Percentiles rank a stretch among this genome's conserved stretches.
phyloP scores from a whole-genome alignment of 2,329 filamentous ascomycete genomes.

The Chalaropsis ovoidea region DNA sequence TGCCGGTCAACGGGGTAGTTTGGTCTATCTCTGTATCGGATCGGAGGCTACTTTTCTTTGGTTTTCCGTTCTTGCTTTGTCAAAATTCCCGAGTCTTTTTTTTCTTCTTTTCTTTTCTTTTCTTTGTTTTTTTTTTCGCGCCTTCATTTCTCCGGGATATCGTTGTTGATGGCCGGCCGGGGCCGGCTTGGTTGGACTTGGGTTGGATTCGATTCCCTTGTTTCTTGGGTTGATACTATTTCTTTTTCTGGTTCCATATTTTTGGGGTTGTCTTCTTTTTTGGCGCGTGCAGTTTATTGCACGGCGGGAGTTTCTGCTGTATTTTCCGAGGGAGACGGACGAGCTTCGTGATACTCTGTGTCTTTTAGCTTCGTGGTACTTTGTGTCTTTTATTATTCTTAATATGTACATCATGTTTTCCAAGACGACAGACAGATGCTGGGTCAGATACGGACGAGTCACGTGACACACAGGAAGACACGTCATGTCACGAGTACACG shows the following conservation, averaged over 20 bases:
- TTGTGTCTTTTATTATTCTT: too few species aligned
- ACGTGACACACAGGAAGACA: neutral
- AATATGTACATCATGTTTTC: too few species aligned
- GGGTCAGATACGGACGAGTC: neutral
- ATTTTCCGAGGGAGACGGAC: neutral
- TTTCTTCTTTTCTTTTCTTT: neutral
- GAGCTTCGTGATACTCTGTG: too few species aligned
- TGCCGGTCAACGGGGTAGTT: neutral
- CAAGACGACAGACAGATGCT: too few species aligned
- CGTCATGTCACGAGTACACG: neutral
- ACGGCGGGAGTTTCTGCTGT: neutral
- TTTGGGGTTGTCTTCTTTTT: neutral
- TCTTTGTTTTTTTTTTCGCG: neutral
- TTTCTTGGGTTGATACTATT: slow-evolving; percentile 8
- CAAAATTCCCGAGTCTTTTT: neutral
- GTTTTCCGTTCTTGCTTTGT: neutral
- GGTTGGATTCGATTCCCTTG: slow-evolving; percentile 1
- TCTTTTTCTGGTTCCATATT: neutral
- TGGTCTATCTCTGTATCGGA: neutral
- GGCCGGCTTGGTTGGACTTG: neutral
- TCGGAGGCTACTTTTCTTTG: neutral
- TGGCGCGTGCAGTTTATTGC: neutral
- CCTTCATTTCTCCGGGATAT: neutral
- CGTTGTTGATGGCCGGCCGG: neutral
- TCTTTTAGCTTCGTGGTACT: too few species aligned